Conservation (phyloP, 768 basidiomycete genomes). For the Boletellus ananas region DNA sequence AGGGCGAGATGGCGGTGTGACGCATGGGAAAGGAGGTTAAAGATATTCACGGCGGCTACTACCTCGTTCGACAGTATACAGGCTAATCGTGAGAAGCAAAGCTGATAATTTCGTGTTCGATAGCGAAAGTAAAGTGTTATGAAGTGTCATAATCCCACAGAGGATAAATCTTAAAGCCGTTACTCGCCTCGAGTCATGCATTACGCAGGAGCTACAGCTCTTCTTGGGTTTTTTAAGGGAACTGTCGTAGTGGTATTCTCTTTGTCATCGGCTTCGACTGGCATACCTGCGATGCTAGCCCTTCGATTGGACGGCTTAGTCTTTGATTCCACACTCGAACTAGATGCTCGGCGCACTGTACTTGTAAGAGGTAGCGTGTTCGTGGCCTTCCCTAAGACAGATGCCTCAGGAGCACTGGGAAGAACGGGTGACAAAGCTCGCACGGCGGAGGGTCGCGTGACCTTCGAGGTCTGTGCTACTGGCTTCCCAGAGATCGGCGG, state of each 20-base stretch:
- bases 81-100: slow-evolving; percentile 11
- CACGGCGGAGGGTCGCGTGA: slow-evolving; percentile 31
- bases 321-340: slow-evolving; percentile 32
- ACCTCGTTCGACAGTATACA: slow-evolving; percentile 8
- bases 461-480: slow-evolving; percentile 46
- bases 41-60: slow-evolving; percentile 1
- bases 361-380: slow-evolving; percentile 12
- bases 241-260: slow-evolving; percentile 45
- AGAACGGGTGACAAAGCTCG: slow-evolving; percentile 37
- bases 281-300: slow-evolving; percentile 34
- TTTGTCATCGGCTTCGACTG: slow-evolving; percentile 54
- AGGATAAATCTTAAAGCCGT: slow-evolving; percentile 7
- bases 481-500: slow-evolving; percentile 23
- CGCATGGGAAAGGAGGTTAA: not conserved
- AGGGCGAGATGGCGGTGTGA: not conserved
- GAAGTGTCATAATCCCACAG: not conserved
- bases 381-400: slow-evolving; percentile 24
- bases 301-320: slow-evolving; percentile 32
- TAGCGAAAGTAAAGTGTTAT: slow-evolving; percentile 3
- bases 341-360: slow-evolving; percentile 29
- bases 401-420: slow-evolving; percentile 25
- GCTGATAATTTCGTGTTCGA: slow-evolving; percentile 9
- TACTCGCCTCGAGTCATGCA: not conserved
- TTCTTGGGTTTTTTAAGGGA: slow-evolving; percentile 14
- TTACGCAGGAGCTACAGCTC: slow-evolving; percentile 17